Conservation (phyloP, 257 asterid species). For the Forsythia viridissima region DNA sequence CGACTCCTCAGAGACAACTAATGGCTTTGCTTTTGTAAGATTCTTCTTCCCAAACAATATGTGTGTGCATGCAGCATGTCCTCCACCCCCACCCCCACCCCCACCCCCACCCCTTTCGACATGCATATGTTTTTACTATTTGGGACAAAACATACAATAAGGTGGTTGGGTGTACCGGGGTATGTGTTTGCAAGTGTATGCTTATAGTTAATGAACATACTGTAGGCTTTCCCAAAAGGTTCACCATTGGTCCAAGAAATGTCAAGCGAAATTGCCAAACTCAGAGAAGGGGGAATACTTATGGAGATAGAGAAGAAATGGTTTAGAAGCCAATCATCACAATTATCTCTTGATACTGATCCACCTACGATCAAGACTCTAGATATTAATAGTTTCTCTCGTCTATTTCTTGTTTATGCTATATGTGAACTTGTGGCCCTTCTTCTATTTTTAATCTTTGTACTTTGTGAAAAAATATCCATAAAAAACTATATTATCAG, state of each 20-base stretch:
- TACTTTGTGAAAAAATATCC: conserved; percentile 15
- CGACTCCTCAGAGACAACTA: conserved; percentile 22
- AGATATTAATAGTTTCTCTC: conserved; percentile 15
- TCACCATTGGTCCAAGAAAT: conserved; percentile 36
- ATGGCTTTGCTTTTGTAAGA: conserved; percentile 50
- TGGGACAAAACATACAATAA: background rate
- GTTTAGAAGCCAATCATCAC: conserved; percentile 20
- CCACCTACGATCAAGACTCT: conserved; percentile 14
- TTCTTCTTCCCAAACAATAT: background rate
- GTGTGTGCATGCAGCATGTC: background rate
- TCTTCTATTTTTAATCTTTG: background rate
- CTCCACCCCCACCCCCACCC: background rate
- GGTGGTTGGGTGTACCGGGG: background rate
- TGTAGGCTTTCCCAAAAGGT: conserved; percentile 45
- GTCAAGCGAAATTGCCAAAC: conserved; percentile 35
- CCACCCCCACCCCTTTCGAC: no score
- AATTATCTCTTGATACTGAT: conserved; percentile 4
- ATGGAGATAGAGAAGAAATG: conserved; percentile 36
- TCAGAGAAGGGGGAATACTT: conserved; percentile 43
- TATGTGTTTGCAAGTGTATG: background rate
- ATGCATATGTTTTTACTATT: no score
- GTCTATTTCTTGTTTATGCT: conserved; percentile 37
- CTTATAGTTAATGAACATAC: background rate
- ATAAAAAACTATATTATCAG: background rate
- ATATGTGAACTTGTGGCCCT: conserved; percentile 21